Base-by-base conservation (phyloP, 164 flowering plant genomes). In the Chloranthus sessilifolius region DNA sequence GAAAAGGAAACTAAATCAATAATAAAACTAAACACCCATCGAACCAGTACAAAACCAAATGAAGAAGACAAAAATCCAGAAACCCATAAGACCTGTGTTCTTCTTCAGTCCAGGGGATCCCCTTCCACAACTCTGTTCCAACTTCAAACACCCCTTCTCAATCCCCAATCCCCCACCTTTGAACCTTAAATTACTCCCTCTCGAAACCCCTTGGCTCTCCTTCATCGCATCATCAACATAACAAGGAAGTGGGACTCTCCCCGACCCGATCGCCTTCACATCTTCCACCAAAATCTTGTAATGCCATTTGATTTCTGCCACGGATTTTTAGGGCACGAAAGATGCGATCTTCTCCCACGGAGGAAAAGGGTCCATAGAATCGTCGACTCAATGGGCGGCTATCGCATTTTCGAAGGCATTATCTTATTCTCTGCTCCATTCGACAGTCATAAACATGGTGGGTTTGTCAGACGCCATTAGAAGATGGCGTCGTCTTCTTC, bases 61-160 rank as follows among this genome's bases (percentile, higher is more conserved):
- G 2, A n/a, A n/a, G n/a, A n/a, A n/a, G n/a, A n/a, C n/a, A n/a
- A n/a, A 17, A 26, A 43, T 23, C 19, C 12, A 43, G 47, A 43
- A 26, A 43, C 25, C 4, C 8, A n/a, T 23, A 15, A 23, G 19
- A 81, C 96, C 96, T 80, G 46, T 88, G 96, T 64, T 88, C 96
- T 62, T 88, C 96, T 63, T 88, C 96, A 0, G 96, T 88, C 94
- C 92, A 88, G 5, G 96, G 94, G 53, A 80, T 82, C 17, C 96
- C 96, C 67, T 83, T 84, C 6, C 80, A 67, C 26, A 89, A 63
- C 45, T 88, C 94, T 83, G 95, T 11, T 87, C 91, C 0, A 75
- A 50, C 66, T 72, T 69, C 3, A 82, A 76, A 15, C 69, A 63
- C 3, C 68, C 74, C 67, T 24, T 67, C 68, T 9, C 68, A 61